Evolutionary conservation across 1,284 basidiomycete species (phyloP), one percentile per base, ranked within the genome.

Genomic region (Schizophyllum amplum): DNA sequence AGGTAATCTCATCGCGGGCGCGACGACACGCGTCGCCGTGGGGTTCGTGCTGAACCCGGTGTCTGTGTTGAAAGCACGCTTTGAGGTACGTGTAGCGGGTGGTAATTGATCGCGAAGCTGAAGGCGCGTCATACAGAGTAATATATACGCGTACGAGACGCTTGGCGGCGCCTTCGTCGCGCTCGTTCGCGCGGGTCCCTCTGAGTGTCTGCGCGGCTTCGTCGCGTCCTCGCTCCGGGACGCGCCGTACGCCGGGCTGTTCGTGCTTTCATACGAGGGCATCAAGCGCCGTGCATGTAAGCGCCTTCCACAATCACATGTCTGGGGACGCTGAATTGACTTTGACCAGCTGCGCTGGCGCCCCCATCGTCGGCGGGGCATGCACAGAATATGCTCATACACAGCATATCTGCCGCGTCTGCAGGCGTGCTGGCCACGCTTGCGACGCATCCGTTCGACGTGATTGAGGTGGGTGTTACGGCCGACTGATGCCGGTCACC

Each of bases 231-330:
- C 94, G 0, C 75, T 96, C 22, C 81, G 96, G 42, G 96, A 99
- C 68, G 96, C 96, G 1, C 97, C 96, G 0, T 96, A 98, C 65
- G 95, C 96, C 0, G 96, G 96, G 0, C 70, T 99, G 6, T 99
- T 98, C 64, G 80, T 98, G 20, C 84, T 94, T 0, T 84, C 90
- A 54, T 99, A 99, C 69, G 96, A 98, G 69, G 81, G 83, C 50
- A 82, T 88, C 61, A 95, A 95, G 68, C 77, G 78, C 47, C 78
- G 90, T 61, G 74, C 83, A 4, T 76, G 89, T 87, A 67, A 64
- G n/a, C n/a, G n/a, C n/a, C n/a, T 6, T 5, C 27, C 27, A 33
- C 27, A 5, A 5, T 33, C 27, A 13, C 27, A 13, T 13, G 6
- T 13, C 27, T n/a, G n/a, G n/a, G n/a, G n/a, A n/a, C n/a, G n/a